Evolutionary conservation across 305 asterid genomes (phyloP).

Genomic region (Solanum hybrid): DNA sequence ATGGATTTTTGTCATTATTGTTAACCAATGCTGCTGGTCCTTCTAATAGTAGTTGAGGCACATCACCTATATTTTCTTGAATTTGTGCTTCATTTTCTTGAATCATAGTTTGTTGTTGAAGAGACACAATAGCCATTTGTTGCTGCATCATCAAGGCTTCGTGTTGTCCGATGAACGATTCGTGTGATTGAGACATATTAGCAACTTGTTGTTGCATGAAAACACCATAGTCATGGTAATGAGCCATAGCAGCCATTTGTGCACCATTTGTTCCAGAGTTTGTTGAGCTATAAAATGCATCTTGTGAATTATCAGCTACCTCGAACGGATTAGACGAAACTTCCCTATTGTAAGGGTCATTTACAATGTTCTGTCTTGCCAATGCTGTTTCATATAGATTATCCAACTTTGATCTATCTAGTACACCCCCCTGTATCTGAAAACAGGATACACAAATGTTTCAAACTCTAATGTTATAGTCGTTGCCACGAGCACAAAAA

Average conservation of each 20-base stretch:
- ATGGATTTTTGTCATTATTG: constrained; percentile 18
- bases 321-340: constrained; percentile 53
- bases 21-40: not conserved
- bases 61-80: not conserved
- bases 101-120: not conserved
- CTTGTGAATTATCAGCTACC: constrained; percentile 20
- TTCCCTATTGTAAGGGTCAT: constrained; percentile 15
- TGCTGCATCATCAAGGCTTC: not conserved
- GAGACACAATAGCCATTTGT: not conserved
- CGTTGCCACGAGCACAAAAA: not conserved
- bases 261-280: constrained; percentile 1
- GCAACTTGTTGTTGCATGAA: constrained; percentile 7
- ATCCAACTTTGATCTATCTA: constrained; percentile 56
- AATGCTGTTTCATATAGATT: constrained; percentile 44
- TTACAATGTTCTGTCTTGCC: constrained; percentile 17
- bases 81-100: not conserved
- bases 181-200: not conserved
- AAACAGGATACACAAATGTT: not conserved
- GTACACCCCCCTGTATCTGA: constrained; percentile 36
- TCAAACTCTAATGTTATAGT: not conserved
- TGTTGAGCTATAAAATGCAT: not conserved
- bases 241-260: constrained; percentile 25
- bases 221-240: constrained; percentile 14
- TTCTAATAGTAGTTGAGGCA: not conserved
- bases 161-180: not conserved